A percentile compares a stretch with the other conserved stretches of the same genome.
Evolutionary conservation across 306 rosid genomes (phyloP).

Genomic region (Rosa chinensis): DNA sequence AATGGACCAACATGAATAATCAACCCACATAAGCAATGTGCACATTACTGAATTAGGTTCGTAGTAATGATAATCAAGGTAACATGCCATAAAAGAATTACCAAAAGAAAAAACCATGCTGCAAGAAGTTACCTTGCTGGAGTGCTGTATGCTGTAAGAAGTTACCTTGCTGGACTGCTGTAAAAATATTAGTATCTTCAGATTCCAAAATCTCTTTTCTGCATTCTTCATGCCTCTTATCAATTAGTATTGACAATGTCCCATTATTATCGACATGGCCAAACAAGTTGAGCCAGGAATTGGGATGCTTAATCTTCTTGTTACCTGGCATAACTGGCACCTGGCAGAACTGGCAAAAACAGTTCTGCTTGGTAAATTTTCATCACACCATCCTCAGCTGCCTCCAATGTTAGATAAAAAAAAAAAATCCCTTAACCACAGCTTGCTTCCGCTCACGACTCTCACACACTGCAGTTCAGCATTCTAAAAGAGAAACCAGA

Average conservation of each 20-base stretch:
- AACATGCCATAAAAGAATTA: too few relatives aligned
- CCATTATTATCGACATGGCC: not conserved
- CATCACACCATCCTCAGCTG: not conserved
- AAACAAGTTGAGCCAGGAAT: not conserved
- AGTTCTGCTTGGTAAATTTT: not conserved
- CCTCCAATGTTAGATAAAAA: not conserved
- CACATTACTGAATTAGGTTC: too few relatives aligned
- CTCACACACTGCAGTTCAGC: too few relatives aligned
- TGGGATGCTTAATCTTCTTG: not conserved
- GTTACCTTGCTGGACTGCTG: not conserved
- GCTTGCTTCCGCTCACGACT: too few relatives aligned
- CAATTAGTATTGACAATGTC: not conserved
- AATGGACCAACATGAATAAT: too few relatives aligned
- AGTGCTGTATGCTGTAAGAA: not conserved
- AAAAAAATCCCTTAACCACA: too few relatives aligned
- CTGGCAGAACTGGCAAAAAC: not conserved
- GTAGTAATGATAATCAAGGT: too few relatives aligned
- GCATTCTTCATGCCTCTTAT: not conserved
- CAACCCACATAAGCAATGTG: too few relatives aligned
- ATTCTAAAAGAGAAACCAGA: too few relatives aligned
- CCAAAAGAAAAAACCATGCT: too few relatives aligned
- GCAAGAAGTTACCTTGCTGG: too few relatives aligned
- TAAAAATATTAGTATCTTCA: not conserved
- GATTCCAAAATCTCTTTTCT: not conserved
- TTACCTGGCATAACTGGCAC: not conserved